Conservation (phyloP, 805 yeast genomes). For the Candida insectalens region DNA sequence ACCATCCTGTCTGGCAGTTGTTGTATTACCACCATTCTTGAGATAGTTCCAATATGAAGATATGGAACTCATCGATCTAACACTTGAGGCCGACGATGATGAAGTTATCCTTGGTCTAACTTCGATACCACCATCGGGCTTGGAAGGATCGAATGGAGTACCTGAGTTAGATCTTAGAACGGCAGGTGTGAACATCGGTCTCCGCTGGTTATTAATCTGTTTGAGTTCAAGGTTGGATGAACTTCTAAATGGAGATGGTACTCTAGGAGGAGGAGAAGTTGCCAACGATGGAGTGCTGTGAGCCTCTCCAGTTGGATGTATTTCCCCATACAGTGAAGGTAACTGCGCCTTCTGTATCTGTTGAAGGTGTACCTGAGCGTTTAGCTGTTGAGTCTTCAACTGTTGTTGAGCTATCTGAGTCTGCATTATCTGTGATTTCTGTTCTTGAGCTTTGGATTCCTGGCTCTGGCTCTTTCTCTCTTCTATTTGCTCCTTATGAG, state of each 20-base stretch:
- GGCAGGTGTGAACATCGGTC: conserved; percentile 87
- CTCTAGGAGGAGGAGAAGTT: conserved; percentile 13
- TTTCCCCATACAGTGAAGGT: not conserved
- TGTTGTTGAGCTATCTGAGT: no score
- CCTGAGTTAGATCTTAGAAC: conserved; percentile 43
- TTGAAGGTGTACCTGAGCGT: not conserved
- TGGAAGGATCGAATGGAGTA: conserved; percentile 6
- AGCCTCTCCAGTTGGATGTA: not conserved
- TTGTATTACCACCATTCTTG: conserved; percentile 5
- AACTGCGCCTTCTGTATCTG: not conserved
- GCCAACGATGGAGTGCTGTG: conserved; percentile 1
- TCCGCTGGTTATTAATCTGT: conserved; percentile 72
- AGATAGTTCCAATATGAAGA: conserved; percentile 19
- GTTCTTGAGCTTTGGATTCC: no score
- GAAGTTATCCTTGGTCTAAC: conserved; percentile 10
- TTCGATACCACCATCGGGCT: conserved; percentile 3
- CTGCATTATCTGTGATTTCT: no score
- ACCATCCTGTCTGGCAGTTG: conserved; percentile 3
- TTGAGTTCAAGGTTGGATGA: conserved; percentile 31
- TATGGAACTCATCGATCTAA: conserved; percentile 17
- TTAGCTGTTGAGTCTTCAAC: not conserved
- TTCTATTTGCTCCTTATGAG: no score
- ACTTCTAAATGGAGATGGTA: conserved; percentile 20
- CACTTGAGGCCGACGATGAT: conserved; percentile 14
- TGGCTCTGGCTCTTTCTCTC: no score